A percentile compares a stretch with the other conserved stretches of the same genome.
Conservation (phyloP, 1,139 yeast genomes). For the Debaryomyces fabryi region DNA sequence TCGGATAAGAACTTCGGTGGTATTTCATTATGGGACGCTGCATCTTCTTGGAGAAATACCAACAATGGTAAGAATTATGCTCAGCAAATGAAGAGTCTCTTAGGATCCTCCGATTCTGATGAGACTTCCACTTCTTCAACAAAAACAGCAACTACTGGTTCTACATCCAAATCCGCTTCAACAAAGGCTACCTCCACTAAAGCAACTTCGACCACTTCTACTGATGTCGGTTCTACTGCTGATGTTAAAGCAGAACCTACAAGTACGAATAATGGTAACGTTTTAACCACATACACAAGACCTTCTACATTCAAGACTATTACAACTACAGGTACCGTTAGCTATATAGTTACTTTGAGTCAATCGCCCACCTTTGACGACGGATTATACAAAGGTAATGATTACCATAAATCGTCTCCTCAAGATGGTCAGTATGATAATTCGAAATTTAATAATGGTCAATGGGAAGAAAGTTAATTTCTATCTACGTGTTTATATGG, state of each 20-base stretch:
- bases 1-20: conserved; percentile 69
- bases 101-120: conserved; percentile 11
- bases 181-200: conserved; percentile 10
- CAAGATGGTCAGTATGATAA: conserved; percentile 5
- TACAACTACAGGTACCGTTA: conserved; percentile 5
- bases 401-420: conserved; percentile 1
- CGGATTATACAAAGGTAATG: conserved; percentile 7
- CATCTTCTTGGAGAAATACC: conserved; percentile 66
- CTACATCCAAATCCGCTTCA: conserved; percentile 5
- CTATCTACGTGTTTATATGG: neutral
- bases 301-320: conserved; percentile 12
- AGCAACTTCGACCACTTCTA: conserved; percentile 13
- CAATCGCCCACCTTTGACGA: conserved; percentile 7
- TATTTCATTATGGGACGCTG: conserved; percentile 89
- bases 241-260: conserved; percentile 18
- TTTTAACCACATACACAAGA: conserved; percentile 1
- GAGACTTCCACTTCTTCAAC: conserved; percentile 11
- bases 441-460: conserved; percentile 9
- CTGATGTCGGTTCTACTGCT: conserved; percentile 3
- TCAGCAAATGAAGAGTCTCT: conserved; percentile 38
- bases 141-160: conserved; percentile 4
- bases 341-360: neutral
- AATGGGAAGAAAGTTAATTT: conserved; percentile 8
- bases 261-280: conserved; percentile 9
- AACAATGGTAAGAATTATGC: conserved; percentile 48